A percentile compares a stretch with the other conserved stretches of the same genome.
These are phyloP conservation scores for Mortierella sp. DNA, from an alignment of 371 early-diverging fungal species.

Conservation along the genomic window DNA sequence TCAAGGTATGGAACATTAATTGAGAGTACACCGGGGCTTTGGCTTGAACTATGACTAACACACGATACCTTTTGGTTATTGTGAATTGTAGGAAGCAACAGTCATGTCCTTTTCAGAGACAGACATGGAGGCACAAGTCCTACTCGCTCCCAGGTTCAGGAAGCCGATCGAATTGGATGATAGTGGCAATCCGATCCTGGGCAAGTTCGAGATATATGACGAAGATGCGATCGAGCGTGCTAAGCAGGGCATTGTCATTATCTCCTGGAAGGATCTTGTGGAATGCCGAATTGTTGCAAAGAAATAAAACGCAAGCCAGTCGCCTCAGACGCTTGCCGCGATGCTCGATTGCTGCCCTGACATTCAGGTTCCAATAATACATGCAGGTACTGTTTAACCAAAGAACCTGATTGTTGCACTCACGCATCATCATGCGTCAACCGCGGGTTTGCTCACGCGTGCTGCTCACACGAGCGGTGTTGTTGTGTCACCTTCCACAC, in stretches of 20 bases:
- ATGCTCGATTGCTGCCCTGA: too few relatives aligned
- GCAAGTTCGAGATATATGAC: conserved; percentile 49
- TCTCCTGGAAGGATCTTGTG: conserved; percentile 24
- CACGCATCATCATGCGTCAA: too few relatives aligned
- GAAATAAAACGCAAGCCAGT: too few relatives aligned
- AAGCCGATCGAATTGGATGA: conserved; percentile 12
- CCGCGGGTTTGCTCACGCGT: too few relatives aligned
- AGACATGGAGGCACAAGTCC: conserved; percentile 25
- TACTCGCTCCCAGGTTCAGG: conserved; percentile 34
- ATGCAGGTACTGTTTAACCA: too few relatives aligned
- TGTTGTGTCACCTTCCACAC: too few relatives aligned
- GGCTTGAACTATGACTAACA: neutral
- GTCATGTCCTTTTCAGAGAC: conserved; percentile 18
- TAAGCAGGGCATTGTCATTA: conserved; percentile 22
- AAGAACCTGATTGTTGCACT: too few relatives aligned
- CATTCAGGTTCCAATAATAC: too few relatives aligned
- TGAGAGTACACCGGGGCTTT: neutral
- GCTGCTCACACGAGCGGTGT: too few relatives aligned
- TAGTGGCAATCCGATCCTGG: conserved; percentile 29
- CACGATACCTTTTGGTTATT: neutral
- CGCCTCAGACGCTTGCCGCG: too few relatives aligned
- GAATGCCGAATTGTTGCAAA: conserved; percentile 31
- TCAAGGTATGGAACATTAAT: conserved; percentile 23
- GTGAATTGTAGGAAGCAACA: conserved; percentile 26
- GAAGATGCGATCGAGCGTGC: conserved; percentile 28